Evolutionary conservation across 495 filamentous ascomycete genomes (phyloP), one percentile per base, ranked within the genome.

Genomic region (Polyplosphaeria fusca): DNA sequence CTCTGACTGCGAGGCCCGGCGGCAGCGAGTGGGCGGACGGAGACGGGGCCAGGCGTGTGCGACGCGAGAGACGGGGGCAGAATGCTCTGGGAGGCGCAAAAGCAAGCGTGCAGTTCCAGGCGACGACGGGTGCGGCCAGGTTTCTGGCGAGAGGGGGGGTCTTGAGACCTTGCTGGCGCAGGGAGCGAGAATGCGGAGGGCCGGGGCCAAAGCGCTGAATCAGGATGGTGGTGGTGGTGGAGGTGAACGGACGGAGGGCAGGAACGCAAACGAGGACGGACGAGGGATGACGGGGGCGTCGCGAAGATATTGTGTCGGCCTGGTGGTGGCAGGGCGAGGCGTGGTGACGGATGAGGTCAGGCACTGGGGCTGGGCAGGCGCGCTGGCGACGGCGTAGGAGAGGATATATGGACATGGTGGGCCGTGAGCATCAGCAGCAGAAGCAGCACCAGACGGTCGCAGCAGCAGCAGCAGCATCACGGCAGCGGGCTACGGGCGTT

Each of bases 161-260:
- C 16, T 43, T 45, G 32, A 48, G 53, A 58, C 48, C 35, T 16
- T 44, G 44, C 38, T 51, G 46, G 38, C 19, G 37, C 32, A 56
- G 61, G 46, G 40, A 20, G 22, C 44, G 39, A 48, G 60, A 55
- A 52, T 48, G 52, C 41, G 46, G 48, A 53, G 46, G 27, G 20
- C 32, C 42, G 12, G 52, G 61, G 54, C 55, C 60, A 64, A 46
- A 42, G 60, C 60, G 50, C 32, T 55, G 52, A 60, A 28, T 55
- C 61, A 60, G 32, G 52, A 59, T 64, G 50, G 44, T 22, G 38
- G 26, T 18, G 39, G 12, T 26, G 18, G 27, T 16, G 13, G 59
- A 42, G 7, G 44, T 14, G 16, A 47, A 41, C 38, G 24, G 23
- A 39, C 9, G 7, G 23, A 35, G 12, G 42, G 9, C 25, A 56